phyloP scores from a whole-genome alignment of 768 basidiomycete genomes.

The Hericium erinaceus region DNA sequence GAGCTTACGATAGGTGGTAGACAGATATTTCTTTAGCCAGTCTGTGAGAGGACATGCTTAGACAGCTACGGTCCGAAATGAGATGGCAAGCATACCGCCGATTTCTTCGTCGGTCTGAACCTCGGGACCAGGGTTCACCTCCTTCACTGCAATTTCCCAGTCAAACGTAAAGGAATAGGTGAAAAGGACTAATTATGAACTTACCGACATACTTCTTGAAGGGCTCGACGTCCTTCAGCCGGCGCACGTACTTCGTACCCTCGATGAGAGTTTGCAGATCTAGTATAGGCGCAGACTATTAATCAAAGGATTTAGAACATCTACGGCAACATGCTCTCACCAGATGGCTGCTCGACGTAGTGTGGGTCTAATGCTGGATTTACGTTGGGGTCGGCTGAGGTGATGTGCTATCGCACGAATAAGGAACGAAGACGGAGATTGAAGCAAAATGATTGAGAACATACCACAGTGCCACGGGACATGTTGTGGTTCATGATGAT shows the following conservation, averaged over 20 bases:
- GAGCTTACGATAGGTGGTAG: background rate
- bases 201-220: constrained; percentile 8
- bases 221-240: constrained; percentile 12
- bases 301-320: no score
- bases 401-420: constrained; percentile 6
- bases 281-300: background rate
- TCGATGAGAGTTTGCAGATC: constrained; percentile 11
- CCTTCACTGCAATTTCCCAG: background rate
- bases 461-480: constrained; percentile 14
- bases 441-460: background rate
- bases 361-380: constrained; percentile 12
- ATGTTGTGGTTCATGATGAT: constrained; percentile 2
- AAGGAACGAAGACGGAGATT: background rate
- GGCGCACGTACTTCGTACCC: constrained; percentile 13
- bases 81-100: background rate
- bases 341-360: constrained; percentile 14
- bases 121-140: constrained; percentile 6
- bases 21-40: no score
- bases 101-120: constrained; percentile 9
- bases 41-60: background rate
- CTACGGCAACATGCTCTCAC: background rate
- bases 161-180: background rate
- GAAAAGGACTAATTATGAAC: no score
- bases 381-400: constrained; percentile 8
- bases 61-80: background rate